Evolutionary conservation across 2,329 filamentous ascomycete species (phyloP).

Genomic region (Aspergillus sp.): DNA sequence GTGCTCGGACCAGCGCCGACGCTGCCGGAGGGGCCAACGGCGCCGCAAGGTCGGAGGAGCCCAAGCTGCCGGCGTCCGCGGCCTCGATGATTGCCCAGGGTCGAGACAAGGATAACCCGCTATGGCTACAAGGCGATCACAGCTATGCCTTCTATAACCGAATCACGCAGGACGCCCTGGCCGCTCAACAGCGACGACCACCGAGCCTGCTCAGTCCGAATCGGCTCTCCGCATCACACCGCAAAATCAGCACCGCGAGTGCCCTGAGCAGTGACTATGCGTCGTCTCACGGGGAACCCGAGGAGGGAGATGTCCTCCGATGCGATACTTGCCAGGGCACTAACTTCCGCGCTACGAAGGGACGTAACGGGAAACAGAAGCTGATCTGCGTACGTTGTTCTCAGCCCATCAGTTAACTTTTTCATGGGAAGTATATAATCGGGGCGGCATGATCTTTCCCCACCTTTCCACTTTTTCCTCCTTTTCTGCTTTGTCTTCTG

Average conservation of each 20-base stretch:
- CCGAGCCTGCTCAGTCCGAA: constrained; percentile 22
- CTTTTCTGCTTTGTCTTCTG: neutral
- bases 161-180: constrained; percentile 39
- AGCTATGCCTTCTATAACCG: constrained; percentile 56
- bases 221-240: constrained; percentile 23
- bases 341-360: constrained; percentile 63
- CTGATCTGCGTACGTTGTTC: constrained; percentile 62
- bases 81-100: constrained; percentile 24
- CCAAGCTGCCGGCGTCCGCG: constrained; percentile 14
- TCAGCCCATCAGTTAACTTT: constrained; percentile 24
- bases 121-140: constrained; percentile 52
- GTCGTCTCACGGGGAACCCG: constrained; percentile 40
- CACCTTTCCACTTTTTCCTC: neutral
- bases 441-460: neutral
- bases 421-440: neutral
- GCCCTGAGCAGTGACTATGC: constrained; percentile 58
- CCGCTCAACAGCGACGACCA: constrained; percentile 25
- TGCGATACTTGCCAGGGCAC: constrained; percentile 61
- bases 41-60: neutral
- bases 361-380: constrained; percentile 53
- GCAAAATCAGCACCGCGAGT: constrained; percentile 51
- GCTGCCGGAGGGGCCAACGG: constrained; percentile 9
- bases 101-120: constrained; percentile 39
- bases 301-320: constrained; percentile 50
- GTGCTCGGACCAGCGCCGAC: constrained; percentile 17